Base-by-base conservation (phyloP, 2,329 filamentous ascomycete genomes). In the Amylocarpus encephaloides region DNA sequence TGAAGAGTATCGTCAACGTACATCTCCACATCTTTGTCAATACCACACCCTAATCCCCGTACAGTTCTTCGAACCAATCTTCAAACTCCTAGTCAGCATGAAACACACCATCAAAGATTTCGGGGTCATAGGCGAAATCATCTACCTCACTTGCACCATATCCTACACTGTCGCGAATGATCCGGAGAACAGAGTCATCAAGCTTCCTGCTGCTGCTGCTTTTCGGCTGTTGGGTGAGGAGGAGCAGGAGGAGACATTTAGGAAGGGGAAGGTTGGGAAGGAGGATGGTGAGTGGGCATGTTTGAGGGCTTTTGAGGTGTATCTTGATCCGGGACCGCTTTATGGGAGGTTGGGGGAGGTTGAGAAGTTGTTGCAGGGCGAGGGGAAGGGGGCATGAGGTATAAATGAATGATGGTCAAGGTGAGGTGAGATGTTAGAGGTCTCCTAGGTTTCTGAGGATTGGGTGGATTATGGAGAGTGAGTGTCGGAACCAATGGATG, bases 151-250 rank as follows among this genome's bases (percentile, higher is more conserved):
- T 2, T 51, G 50, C 26, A 49, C 32, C 10, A 57, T 59, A 16
- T 51, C 46, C 6, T 59, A 58, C 43, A 41, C 49, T 2, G 49
- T 57, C 1, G 47, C 50, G 26, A 40, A 52, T 42, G 55, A 59
- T 43, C 46, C 49, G n/a, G 46, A 57, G 15, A 39, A 46, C 2
- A 51, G 49, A 22, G 30, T 41, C 5, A 46, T 58, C 12, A 53
- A 22, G 12, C 48, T 59, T 10, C 51, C 49, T 12, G 52, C 50
- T 3, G 42, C 54, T 19, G 51, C 30, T 7, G 40, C 52, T 4
- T 52, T 56, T 22, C 4, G 30, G 38, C 13, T 43, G 52, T 11
- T 39, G 49, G n/a, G 36, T 10, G 33, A 33, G n/a, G 36, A 44
- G 9, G 36, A 35, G 22, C 19, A 41, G 11, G 33, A 36, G 12